Evolutionary conservation across 257 asterid genomes (phyloP).

Genomic region (Solanum piurae): DNA sequence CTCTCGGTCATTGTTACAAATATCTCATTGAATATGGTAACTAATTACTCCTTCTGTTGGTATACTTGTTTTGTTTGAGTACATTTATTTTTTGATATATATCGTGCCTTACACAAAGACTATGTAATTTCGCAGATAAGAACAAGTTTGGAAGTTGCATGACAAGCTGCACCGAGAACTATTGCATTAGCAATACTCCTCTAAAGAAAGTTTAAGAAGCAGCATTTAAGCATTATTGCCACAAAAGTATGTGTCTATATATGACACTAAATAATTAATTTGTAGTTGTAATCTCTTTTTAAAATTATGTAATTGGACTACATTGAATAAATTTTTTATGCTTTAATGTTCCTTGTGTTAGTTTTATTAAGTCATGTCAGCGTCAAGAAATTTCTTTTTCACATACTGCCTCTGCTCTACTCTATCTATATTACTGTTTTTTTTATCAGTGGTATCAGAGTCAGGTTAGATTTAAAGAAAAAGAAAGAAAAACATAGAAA

Average conservation of each 20-base stretch:
- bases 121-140: neutral
- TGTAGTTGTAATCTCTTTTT: neutral
- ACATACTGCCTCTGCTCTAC: too few species aligned
- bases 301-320: neutral
- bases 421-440: too few species aligned
- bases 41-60: neutral
- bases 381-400: too few species aligned
- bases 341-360: neutral
- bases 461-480: too few species aligned
- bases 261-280: neutral
- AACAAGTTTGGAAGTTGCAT: neutral
- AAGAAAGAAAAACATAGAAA: too few species aligned
- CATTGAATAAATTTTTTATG: too few species aligned
- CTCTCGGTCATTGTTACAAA: neutral
- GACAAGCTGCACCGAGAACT: neutral
- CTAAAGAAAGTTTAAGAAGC: neutral
- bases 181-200: neutral
- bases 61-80: too few species aligned
- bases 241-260: neutral
- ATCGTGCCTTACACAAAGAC: too few species aligned
- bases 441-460: too few species aligned
- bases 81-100: too few species aligned
- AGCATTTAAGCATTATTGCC: neutral
- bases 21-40: neutral
- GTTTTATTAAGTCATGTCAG: too few species aligned